Percentiles rank a stretch among this genome's conserved stretches.
These are phyloP conservation scores for Leishmania aethiopica DNA, from an alignment of 208 protist species.

Conservation along the genomic window DNA sequence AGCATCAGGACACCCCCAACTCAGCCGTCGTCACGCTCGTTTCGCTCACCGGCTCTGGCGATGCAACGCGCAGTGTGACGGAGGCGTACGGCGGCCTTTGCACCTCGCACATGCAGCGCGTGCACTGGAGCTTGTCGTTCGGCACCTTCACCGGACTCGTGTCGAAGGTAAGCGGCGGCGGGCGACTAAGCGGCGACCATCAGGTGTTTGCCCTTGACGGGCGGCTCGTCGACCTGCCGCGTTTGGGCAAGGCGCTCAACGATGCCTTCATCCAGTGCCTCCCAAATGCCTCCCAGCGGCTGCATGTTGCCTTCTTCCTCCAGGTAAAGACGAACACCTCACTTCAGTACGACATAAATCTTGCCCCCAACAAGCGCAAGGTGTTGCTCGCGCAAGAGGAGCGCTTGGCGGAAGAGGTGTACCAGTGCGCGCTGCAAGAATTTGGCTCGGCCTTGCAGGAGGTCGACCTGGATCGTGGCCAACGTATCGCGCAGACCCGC, in stretches of 20 bases:
- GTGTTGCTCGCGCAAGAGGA: slow-evolving; percentile 61
- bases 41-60: slow-evolving; percentile 70
- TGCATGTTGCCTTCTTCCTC: slow-evolving; percentile 77
- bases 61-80: slow-evolving; percentile 59
- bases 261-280: slow-evolving; percentile 75
- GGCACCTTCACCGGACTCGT: slow-evolving; percentile 66
- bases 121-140: slow-evolving; percentile 65
- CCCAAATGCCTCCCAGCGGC: slow-evolving; percentile 71
- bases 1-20: slow-evolving; percentile 49
- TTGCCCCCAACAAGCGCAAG: slow-evolving; percentile 80
- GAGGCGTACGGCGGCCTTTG: slow-evolving; percentile 85
- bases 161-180: slow-evolving; percentile 54
- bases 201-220: slow-evolving; percentile 83
- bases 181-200: slow-evolving; percentile 60
- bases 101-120: slow-evolving; percentile 51
- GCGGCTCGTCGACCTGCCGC: slow-evolving; percentile 80
- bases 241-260: slow-evolving; percentile 66
- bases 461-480: slow-evolving; percentile 44
- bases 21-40: slow-evolving; percentile 63
- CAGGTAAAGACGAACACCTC: slow-evolving; percentile 38
- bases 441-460: slow-evolving; percentile 42
- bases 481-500: slow-evolving; percentile 44
- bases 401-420: slow-evolving; percentile 41
- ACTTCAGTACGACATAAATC: slow-evolving; percentile 82
- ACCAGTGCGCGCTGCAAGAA: slow-evolving; percentile 44